These are phyloP conservation scores for Rosellinia necatrix DNA, from an alignment of 2,329 filamentous ascomycete species.

Conservation along the genomic window DNA sequence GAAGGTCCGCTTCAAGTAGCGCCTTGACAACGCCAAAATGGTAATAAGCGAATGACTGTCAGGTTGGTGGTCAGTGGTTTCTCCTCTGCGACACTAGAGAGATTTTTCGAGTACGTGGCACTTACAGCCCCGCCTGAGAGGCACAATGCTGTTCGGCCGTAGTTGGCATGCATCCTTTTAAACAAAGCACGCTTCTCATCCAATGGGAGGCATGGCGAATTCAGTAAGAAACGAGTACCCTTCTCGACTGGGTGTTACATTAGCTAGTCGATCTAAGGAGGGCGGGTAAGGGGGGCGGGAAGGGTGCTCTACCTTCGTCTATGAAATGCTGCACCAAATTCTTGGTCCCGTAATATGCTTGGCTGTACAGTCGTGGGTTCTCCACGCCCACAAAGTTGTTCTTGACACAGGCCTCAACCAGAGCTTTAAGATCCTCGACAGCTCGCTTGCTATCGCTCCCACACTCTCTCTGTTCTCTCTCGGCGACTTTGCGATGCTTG, in stretches of 20 bases:
- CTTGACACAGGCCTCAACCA: conserved; percentile 92
- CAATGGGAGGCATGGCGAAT: conserved; percentile 67
- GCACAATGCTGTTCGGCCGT: conserved; percentile 88
- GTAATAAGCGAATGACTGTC: conserved; percentile 84
- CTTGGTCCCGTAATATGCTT: conserved; percentile 98
- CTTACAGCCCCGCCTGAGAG: conserved; percentile 79
- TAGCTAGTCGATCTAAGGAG: neutral
- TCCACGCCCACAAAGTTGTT: conserved; percentile 97
- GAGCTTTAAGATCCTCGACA: conserved; percentile 74
- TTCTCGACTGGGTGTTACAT: conserved; percentile 58
- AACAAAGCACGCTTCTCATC: conserved; percentile 82
- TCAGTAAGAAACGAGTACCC: conserved; percentile 68
- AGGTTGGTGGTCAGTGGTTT: neutral
- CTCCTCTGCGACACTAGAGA: neutral
- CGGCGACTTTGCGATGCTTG: conserved; percentile 64
- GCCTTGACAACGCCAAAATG: conserved; percentile 93
- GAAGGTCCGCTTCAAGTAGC: conserved; percentile 79
- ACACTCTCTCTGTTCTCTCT: conserved; percentile 50
- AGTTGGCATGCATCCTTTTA: conserved; percentile 88
- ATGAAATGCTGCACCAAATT: conserved; percentile 87
- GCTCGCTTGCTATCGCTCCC: conserved; percentile 50
- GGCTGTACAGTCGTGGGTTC: conserved; percentile 91
- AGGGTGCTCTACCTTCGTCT: conserved; percentile 68
- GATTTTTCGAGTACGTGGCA: neutral
- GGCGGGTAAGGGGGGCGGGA: conserved; percentile 8